Evolutionary conservation across 225 moss, liverwort and hornwort genomes (phyloP).

Genomic region (Sphagnum tenellum): DNA sequence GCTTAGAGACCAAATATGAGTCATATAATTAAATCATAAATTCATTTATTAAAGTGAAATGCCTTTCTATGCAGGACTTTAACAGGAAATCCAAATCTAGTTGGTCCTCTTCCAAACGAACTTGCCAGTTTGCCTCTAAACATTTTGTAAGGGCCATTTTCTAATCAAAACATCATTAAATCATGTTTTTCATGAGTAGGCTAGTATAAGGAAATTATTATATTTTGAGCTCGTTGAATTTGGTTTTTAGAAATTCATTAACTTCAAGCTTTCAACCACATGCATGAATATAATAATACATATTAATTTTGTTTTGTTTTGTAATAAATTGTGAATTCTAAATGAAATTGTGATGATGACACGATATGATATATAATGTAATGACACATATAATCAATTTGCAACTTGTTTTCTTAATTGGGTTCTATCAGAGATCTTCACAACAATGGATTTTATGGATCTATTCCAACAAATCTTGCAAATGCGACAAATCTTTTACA

Average conservation of each 20-base stretch:
- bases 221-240: neutral
- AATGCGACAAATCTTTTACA: slow-evolving; percentile 2
- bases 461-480: slow-evolving; percentile 15
- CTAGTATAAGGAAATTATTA: no score
- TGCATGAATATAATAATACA: neutral
- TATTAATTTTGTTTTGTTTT: neutral
- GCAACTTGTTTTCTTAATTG: neutral
- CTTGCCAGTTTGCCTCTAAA: slow-evolving; percentile 15
- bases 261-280: neutral
- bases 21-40: neutral
- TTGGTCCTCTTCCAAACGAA: slow-evolving; percentile 16
- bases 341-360: neutral
- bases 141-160: slow-evolving; percentile 18
- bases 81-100: slow-evolving; percentile 28
- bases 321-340: neutral
- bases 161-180: neutral
- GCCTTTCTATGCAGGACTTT: slow-evolving; percentile 14
- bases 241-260: neutral
- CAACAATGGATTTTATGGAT: slow-evolving; percentile 24
- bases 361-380: neutral
- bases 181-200: no score
- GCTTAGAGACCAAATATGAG: neutral
- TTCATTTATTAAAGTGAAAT: neutral
- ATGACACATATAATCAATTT: neutral
- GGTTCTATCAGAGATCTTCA: slow-evolving; percentile 20